These are phyloP conservation scores for Dendrobium huoshanense DNA, from an alignment of 106 monocot genomes.

Conservation along the genomic window DNA sequence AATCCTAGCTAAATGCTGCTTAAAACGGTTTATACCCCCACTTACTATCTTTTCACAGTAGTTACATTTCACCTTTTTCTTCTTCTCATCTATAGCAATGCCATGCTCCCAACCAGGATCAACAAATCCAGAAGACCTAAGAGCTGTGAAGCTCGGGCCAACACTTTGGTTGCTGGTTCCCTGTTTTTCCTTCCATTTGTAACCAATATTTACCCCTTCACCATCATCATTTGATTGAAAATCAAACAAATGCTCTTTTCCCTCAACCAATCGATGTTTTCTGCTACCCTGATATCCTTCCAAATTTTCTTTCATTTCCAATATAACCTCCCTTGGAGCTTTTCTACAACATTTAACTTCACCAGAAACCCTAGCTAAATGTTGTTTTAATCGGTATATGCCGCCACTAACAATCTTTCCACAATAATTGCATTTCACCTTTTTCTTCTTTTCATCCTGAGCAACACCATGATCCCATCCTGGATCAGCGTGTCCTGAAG, in stretches of 20 bases:
- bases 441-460: constrained; percentile 65
- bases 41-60: constrained; percentile 62
- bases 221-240: constrained; percentile 31
- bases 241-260: constrained; percentile 24
- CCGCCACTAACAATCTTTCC: constrained; percentile 55
- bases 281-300: constrained; percentile 25
- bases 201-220: constrained; percentile 25
- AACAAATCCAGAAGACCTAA: constrained; percentile 42
- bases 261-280: constrained; percentile 28
- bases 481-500: constrained; percentile 40
- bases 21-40: constrained; percentile 67
- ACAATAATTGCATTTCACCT: constrained; percentile 71
- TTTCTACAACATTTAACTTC: constrained; percentile 56
- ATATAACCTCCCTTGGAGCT: constrained; percentile 51
- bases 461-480: constrained; percentile 64
- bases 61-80: constrained; percentile 65
- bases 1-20: constrained; percentile 64
- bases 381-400: constrained; percentile 62
- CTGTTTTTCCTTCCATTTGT: constrained; percentile 19
- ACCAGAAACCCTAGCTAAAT: constrained; percentile 62
- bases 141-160: constrained; percentile 17
- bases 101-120: constrained; percentile 77
- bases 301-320: constrained; percentile 54
- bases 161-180: constrained; percentile 11
- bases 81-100: constrained; percentile 45